phyloP scores from a whole-genome alignment of 176 grass and related monocot genomes.

The Aegilops tauschii region DNA sequence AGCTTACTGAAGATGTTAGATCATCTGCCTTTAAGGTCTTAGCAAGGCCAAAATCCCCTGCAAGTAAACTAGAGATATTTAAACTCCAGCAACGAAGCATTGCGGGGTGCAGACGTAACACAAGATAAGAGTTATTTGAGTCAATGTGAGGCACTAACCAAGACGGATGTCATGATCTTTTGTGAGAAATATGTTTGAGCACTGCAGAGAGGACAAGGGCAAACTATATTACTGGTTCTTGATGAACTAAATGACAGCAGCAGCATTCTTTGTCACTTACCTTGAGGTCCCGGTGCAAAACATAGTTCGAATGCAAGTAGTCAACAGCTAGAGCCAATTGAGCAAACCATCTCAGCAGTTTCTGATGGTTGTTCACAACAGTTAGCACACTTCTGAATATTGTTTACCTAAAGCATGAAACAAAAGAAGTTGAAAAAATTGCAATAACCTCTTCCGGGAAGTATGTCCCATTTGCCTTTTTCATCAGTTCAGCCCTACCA shows the following conservation, averaged over 20 bases:
- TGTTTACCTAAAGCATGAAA: background rate
- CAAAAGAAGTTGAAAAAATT: background rate
- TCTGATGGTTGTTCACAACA: constrained; percentile 48
- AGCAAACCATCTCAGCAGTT: constrained; percentile 93
- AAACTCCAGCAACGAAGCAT: constrained; percentile 25
- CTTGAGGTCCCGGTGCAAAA: constrained; percentile 98
- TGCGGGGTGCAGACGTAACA: background rate
- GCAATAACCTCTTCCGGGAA: constrained; percentile 88
- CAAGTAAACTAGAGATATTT: constrained; percentile 38
- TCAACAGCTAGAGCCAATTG: constrained; percentile 93
- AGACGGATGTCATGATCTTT: constrained; percentile 97
- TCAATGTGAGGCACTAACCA: constrained; percentile 58
- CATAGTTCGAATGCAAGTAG: constrained; percentile 95
- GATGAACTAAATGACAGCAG: constrained; percentile 11
- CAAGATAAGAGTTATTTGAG: constrained; percentile 20
- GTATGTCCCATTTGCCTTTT: constrained; percentile 84
- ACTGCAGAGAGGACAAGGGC: constrained; percentile 52
- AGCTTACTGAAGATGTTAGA: constrained; percentile 86
- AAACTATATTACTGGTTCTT: background rate
- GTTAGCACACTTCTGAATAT: constrained; percentile 26
- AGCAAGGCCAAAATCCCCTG: constrained; percentile 98
- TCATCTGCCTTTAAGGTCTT: constrained; percentile 97
- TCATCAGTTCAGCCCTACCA: constrained; percentile 93
- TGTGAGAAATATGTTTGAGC: constrained; percentile 99
- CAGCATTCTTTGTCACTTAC: constrained; percentile 29